Evolutionary conservation across 495 filamentous ascomycete genomes (phyloP), one percentile per base, ranked within the genome.

Genomic region (Bathelium albidoporum): DNA sequence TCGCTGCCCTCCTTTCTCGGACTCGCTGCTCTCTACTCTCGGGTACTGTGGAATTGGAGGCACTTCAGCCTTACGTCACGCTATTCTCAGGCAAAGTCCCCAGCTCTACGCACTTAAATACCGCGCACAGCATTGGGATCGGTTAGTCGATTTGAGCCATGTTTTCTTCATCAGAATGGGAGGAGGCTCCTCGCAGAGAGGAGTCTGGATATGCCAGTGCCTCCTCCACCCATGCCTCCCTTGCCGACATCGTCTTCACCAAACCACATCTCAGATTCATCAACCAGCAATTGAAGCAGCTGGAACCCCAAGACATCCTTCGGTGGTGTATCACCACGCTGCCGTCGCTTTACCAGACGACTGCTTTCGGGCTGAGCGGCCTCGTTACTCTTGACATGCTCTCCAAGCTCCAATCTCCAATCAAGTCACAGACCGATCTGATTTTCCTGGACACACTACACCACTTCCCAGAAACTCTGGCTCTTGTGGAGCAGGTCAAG

Each of bases 391-490:
- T 97, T 68, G 94, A 98, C 74, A 96, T 98, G 85, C 83, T 97
- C 28, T 92, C 92, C 64, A 90, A 91, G 72, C 79, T 76, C 22
- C 61, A 71, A 34, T 68, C 64, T 60, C 68, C 71, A 11, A 66
- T 97, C 68, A 83, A 89, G 64, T 77, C 84, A 31, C 74, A 79
- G 45, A 84, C 96, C 66, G 91, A 97, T 71, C 83, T 95, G 59
- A 89, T 98, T 77, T 98, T 97, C 83, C 87, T 97, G 68, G 91
- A 98, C 77, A 98, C 94, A 28, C 83, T 96, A 11, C 87, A 97
- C 78, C 94, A 98, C 79, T 98, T 98, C 76, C 71, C 85, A 59
- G 93, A 98, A 77, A 98, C 95, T 18, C 81, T 89, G 32, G 81
- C 83, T 59, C 83, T 98, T 3, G 86, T 97, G 49, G 86, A 93